Conservation (phyloP, 352 stramenopile genomes). For the Phytophthora europaea region DNA sequence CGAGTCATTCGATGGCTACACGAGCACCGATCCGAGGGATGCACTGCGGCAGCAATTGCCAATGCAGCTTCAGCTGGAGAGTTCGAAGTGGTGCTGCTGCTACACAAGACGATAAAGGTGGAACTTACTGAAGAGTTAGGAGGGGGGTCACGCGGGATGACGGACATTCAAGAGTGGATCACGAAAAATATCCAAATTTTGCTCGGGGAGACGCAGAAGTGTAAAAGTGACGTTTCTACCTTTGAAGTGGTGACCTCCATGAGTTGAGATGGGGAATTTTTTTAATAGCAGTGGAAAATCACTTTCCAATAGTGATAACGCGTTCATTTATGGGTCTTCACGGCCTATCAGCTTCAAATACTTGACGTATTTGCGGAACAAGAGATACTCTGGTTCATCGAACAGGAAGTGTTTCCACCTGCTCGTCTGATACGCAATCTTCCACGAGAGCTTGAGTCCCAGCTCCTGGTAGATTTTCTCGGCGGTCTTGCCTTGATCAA, state of each 20-base stretch:
- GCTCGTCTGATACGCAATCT: constrained; percentile 1
- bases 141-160: not conserved
- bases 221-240: not conserved
- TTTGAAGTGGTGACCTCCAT: not conserved
- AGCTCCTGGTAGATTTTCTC: constrained; percentile 10
- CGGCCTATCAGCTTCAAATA: constrained; percentile 10
- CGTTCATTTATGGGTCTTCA: not conserved
- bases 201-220: not conserved
- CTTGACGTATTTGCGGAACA: constrained; percentile 14
- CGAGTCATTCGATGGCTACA: not conserved
- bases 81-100: constrained; percentile 8
- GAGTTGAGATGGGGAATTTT: not conserved
- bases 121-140: not conserved
- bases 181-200: not conserved
- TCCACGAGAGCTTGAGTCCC: constrained; percentile 8
- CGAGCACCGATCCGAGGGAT: not conserved
- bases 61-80: not conserved
- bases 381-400: constrained; percentile 3
- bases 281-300: not conserved
- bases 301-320: not conserved
- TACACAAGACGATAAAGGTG: not conserved
- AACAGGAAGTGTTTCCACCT: constrained; percentile 2
- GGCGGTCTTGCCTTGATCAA: not conserved
- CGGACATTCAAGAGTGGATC: constrained; percentile 3
- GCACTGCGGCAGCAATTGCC: not conserved